phyloP scores from a whole-genome alignment of 1,284 basidiomycete species.

The Leccinum angustisporum region DNA sequence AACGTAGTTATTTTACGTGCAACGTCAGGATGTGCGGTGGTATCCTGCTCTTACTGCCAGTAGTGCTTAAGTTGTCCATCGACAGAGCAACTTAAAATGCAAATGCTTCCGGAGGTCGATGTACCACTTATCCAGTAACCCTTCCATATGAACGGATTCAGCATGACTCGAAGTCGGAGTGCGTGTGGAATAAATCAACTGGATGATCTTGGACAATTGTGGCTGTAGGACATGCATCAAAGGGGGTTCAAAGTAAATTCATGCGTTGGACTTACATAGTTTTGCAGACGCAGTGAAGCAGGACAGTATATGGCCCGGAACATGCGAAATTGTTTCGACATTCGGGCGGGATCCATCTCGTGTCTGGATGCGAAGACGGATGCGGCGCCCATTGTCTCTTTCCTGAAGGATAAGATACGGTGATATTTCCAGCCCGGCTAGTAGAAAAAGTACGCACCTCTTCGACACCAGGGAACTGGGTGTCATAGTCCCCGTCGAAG shows the following conservation, averaged over 20 bases:
- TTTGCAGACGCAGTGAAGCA: conserved; percentile 75
- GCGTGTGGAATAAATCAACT: conserved; percentile 73
- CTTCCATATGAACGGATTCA: conserved; percentile 62
- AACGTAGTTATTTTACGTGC: conserved; percentile 84
- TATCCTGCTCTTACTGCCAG: conserved; percentile 33
- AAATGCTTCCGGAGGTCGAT: conserved; percentile 71
- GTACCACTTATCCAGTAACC: conserved; percentile 75
- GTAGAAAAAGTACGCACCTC: conserved; percentile 45
- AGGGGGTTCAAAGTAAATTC: neutral
- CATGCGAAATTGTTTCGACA: conserved; percentile 28
- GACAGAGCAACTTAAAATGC: conserved; percentile 54
- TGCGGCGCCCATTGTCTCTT: conserved; percentile 54
- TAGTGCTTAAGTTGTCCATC: conserved; percentile 21
- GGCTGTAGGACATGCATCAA: conserved; percentile 40
- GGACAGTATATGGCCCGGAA: conserved; percentile 50
- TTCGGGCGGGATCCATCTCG: conserved; percentile 22
- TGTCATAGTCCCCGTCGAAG: conserved; percentile 80
- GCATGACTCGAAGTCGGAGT: conserved; percentile 54
- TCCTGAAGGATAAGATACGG: conserved; percentile 32
- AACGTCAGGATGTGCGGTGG: conserved; percentile 71
- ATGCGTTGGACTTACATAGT: conserved; percentile 53
- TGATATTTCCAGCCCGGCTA: neutral
- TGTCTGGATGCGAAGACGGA: conserved; percentile 38
- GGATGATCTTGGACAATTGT: conserved; percentile 69
- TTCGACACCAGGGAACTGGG: conserved; percentile 61